Evolutionary conservation across 495 filamentous ascomycete species (phyloP), one percentile per base, ranked within the genome.

Genomic region (Peziza echinospora): DNA sequence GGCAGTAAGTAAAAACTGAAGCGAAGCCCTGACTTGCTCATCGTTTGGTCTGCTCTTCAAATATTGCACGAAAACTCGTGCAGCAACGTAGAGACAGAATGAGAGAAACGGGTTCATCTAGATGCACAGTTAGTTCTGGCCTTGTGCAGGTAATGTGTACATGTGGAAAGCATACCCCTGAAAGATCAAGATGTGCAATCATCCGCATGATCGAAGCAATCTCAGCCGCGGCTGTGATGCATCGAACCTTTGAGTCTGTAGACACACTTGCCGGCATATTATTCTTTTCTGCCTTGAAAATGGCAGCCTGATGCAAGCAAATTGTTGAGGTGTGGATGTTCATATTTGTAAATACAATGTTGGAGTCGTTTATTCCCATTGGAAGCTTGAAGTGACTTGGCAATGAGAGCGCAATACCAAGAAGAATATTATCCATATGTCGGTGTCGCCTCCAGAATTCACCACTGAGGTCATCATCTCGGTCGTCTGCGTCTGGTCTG

Each of bases 101-200:
- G 86, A 82, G 52, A 89, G 80, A 58, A 93, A 94, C 0, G 89
- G 87, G 53, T 93, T 93, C 76, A 93, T 82, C 89, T 96, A 56
- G 17, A 43, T 42, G 26, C 13, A 41, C 5, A n/a, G n/a, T n/a
- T n/a, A n/a, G n/a, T n/a, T n/a, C n/a, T n/a, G n/a, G n/a, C n/a
- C n/a, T n/a, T n/a, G n/a, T n/a, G n/a, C n/a, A n/a, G n/a, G n/a
- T 25, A 43, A 41, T 17, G 8, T 41, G 30, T 37, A 17, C 7
- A 21, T 24, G 17, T 13, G 17, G 5, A 41, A 11, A 1, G 71
- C 83, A 64, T 75, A 94, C 89, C 47, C 71, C 64, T 21, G 78
- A 73, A 42, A 94, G 62, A 57, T 99, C 91, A 45, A 89, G 66
- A 60, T 94, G 87, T 54, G 83, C 82, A 43, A 91, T 77, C 78